A percentile compares a stretch with the other conserved stretches of the same genome.
Conservation (phyloP, 2,329 filamentous ascomycete species). For the Pseudogymnoascus sp. region DNA sequence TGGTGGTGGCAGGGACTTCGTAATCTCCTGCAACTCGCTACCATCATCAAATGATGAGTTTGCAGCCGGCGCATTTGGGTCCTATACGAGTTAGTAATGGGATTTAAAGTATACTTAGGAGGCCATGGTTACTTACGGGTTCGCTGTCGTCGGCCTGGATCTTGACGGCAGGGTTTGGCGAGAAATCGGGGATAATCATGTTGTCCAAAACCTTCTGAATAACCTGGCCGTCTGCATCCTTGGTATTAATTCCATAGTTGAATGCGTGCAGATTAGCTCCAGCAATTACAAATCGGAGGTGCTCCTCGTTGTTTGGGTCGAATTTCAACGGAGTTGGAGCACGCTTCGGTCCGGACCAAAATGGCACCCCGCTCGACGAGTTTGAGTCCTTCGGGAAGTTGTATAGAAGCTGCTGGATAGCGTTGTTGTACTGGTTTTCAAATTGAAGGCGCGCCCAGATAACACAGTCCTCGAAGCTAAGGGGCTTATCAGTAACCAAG, state of each 20-base stretch:
- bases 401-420: slow-evolving; percentile 87
- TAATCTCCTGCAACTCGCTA: slow-evolving; percentile 65
- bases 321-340: slow-evolving; percentile 89
- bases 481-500: slow-evolving; percentile 82
- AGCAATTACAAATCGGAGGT: slow-evolving; percentile 79
- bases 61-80: slow-evolving; percentile 63
- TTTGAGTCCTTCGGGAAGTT: slow-evolving; percentile 94
- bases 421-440: slow-evolving; percentile 94
- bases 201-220: slow-evolving; percentile 77
- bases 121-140: slow-evolving; percentile 45
- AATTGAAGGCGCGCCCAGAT: slow-evolving; percentile 91
- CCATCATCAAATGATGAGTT: slow-evolving; percentile 56
- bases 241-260: slow-evolving; percentile 95
- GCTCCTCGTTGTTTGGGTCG: slow-evolving; percentile 72
- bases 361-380: slow-evolving; percentile 79
- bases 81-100: slow-evolving; percentile 31
- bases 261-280: slow-evolving; percentile 91
- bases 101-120: neutral
- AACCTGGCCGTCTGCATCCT: slow-evolving; percentile 58
- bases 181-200: slow-evolving; percentile 93
- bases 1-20: slow-evolving; percentile 64
- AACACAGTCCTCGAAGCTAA: slow-evolving; percentile 92
- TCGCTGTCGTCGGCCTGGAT: slow-evolving; percentile 96
- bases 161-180: slow-evolving; percentile 81
- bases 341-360: slow-evolving; percentile 98